Evolutionary conservation across 768 basidiomycete genomes (phyloP).

Genomic region (Pulveroboletus ravenelii): DNA sequence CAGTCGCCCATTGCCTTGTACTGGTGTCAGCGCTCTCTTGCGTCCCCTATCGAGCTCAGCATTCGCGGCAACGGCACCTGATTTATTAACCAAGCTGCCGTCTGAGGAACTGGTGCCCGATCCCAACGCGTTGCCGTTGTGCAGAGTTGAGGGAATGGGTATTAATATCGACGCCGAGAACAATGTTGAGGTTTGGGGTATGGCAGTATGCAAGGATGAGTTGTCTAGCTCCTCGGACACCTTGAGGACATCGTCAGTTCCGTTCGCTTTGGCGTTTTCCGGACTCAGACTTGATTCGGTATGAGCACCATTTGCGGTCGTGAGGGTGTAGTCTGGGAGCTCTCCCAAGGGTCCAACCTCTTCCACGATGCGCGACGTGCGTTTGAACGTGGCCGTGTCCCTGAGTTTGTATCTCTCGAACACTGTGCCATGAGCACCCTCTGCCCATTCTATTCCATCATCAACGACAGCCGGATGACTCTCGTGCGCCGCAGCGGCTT

Average conservation of each 20-base stretch:
- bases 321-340: slow-evolving; percentile 29
- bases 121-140: slow-evolving; percentile 17
- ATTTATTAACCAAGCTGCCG: slow-evolving; percentile 40
- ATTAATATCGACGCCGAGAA: slow-evolving; percentile 6
- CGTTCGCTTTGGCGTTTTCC: background rate
- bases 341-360: slow-evolving; percentile 46
- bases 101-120: slow-evolving; percentile 47
- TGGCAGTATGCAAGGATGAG: background rate
- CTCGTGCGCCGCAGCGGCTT: background rate
- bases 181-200: slow-evolving; percentile 3
- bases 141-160: slow-evolving; percentile 2
- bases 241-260: background rate
- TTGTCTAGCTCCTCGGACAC: slow-evolving; percentile 4
- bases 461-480: background rate
- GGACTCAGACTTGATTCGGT: background rate
- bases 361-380: slow-evolving; percentile 25
- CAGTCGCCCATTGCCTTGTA: slow-evolving; percentile 42
- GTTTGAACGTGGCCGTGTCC: slow-evolving; percentile 8
- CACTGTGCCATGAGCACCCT: slow-evolving; percentile 38
- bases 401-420: slow-evolving; percentile 24
- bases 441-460: slow-evolving; percentile 52
- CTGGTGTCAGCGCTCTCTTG: slow-evolving; percentile 48
- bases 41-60: slow-evolving; percentile 45
- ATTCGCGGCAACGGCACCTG: slow-evolving; percentile 28
- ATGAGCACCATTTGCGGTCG: background rate